A percentile compares a stretch with the other conserved stretches of the same genome.
phyloP scores from a whole-genome alignment of 2,329 filamentous ascomycete species.

The Penicillium italicum region DNA sequence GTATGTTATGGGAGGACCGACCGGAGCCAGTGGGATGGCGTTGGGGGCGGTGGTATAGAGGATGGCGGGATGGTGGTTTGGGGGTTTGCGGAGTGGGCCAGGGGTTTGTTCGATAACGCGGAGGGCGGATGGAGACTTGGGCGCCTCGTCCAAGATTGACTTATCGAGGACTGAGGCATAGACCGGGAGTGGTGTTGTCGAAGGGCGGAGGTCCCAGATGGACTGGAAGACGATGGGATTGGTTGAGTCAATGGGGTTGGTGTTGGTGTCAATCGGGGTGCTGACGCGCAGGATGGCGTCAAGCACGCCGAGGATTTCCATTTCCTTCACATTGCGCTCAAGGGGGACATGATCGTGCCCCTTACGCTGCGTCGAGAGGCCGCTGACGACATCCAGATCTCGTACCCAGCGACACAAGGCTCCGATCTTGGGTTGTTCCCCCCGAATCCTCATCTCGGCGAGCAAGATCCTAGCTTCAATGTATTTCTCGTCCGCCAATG shows the following conservation, averaged over 20 bases:
- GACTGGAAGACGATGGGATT: constrained; percentile 56
- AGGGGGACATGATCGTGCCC: constrained; percentile 30
- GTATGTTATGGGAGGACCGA: constrained; percentile 49
- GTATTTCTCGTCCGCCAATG: constrained; percentile 63
- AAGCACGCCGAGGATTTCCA: constrained; percentile 58
- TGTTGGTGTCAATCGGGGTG: constrained; percentile 54
- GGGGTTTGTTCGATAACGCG: constrained; percentile 60
- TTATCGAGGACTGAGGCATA: constrained; percentile 59
- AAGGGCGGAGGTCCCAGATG: constrained; percentile 58
- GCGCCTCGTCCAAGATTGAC: constrained; percentile 47
- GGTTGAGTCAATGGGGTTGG: constrained; percentile 32
- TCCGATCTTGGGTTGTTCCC: constrained; percentile 63
- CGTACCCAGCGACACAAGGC: constrained; percentile 70
- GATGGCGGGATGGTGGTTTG: constrained; percentile 64
- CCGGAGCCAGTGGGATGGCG: constrained; percentile 51
- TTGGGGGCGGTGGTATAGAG: constrained; percentile 60
- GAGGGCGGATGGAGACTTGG: constrained; percentile 38
- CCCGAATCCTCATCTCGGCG: constrained; percentile 66
- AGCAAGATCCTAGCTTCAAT: constrained; percentile 63
- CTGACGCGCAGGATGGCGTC: constrained; percentile 63
- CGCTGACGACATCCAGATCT: constrained; percentile 66
- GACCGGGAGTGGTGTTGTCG: constrained; percentile 43
- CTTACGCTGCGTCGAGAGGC: constrained; percentile 56
- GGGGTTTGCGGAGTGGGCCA: constrained; percentile 60
- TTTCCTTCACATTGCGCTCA: constrained; percentile 41